phyloP scores from a whole-genome alignment of 768 basidiomycete genomes.

The Daedalea quercina region DNA sequence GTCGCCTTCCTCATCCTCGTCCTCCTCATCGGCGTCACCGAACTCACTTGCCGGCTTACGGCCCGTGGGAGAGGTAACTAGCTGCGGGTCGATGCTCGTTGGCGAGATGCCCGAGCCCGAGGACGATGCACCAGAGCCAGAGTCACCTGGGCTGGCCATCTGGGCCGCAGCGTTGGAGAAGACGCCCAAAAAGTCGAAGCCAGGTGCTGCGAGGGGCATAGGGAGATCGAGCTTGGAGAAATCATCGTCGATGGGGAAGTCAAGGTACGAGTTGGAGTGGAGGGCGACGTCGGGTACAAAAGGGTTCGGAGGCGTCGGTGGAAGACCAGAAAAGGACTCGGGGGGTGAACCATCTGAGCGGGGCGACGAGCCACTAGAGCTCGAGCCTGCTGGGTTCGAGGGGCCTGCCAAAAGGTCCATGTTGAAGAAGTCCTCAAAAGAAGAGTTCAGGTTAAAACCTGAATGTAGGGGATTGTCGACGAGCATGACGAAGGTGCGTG shows the following conservation, averaged over 20 bases:
- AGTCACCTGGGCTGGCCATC: conserved; percentile 23
- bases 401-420: conserved; percentile 45
- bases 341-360: conserved; percentile 21
- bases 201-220: conserved; percentile 18
- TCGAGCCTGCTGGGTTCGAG: conserved; percentile 14
- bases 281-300: conserved; percentile 15
- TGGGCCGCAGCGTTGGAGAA: conserved; percentile 19
- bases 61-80: conserved; percentile 58
- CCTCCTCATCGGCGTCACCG: conserved; percentile 30
- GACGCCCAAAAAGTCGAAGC: conserved; percentile 35
- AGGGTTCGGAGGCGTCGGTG: conserved; percentile 19
- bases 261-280: conserved; percentile 16
- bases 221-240: conserved; percentile 20
- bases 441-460: conserved; percentile 21
- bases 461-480: conserved; percentile 32
- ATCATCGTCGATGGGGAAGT: conserved; percentile 24
- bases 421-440: conserved; percentile 62
- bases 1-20: conserved; percentile 25
- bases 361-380: conserved; percentile 19
- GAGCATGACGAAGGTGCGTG: conserved; percentile 27
- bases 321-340: conserved; percentile 17
- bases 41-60: conserved; percentile 36
- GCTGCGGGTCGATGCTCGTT: conserved; percentile 64
- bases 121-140: conserved; percentile 11
- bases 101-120: conserved; percentile 19